Evolutionary conservation across 352 stramenopile species (phyloP).

Genomic region (Globisporangium canariense): DNA sequence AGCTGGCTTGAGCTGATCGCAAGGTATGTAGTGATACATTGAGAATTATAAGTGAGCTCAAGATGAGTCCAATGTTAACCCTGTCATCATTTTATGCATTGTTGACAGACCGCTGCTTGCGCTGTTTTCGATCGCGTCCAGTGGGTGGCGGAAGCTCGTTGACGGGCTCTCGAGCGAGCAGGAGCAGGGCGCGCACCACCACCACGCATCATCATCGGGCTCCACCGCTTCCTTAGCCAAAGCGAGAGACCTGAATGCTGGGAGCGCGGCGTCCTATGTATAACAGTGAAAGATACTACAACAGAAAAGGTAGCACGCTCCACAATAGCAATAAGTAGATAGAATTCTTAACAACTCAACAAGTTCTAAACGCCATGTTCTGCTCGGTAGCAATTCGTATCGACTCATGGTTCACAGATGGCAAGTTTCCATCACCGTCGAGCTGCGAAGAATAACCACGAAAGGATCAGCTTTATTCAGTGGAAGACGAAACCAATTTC

Average conservation of each 20-base stretch:
- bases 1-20: slow-evolving; percentile 70
- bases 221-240: slow-evolving; percentile 10
- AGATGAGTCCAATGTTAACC: slow-evolving; percentile 1
- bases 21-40: slow-evolving; percentile 27
- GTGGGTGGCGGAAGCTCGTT: slow-evolving; percentile 58
- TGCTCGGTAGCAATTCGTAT: background rate
- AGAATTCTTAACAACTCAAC: background rate
- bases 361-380: background rate
- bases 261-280: slow-evolving; percentile 4
- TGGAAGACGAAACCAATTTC: background rate
- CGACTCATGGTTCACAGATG: background rate
- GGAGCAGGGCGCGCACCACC: background rate
- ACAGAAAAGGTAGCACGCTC: background rate
- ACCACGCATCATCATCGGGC: background rate
- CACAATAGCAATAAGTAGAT: background rate
- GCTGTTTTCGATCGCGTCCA: slow-evolving; percentile 67
- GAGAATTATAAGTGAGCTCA: too few species aligned
- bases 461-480: background rate
- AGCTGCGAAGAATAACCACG: too few species aligned
- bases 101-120: slow-evolving; percentile 40
- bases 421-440: background rate
- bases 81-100: slow-evolving; percentile 10
- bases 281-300: slow-evolving; percentile 4
- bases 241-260: slow-evolving; percentile 10
- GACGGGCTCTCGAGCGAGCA: slow-evolving; percentile 37